Evolutionary conservation across 192 early-diverging fungal species (phyloP).

Genomic region (Coemansia sp.): DNA sequence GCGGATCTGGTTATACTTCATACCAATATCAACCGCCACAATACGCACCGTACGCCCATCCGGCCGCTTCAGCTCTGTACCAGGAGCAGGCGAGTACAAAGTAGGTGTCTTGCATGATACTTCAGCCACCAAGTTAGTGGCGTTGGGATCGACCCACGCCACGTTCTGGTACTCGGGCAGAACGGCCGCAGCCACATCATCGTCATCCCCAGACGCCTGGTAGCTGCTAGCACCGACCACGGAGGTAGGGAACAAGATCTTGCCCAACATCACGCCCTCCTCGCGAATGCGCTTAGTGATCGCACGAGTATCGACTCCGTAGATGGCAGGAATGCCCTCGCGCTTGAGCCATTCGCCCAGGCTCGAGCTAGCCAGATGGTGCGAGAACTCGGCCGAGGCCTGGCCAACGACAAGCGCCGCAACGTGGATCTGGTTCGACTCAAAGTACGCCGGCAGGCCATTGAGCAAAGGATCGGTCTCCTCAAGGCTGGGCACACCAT

Average conservation of each 20-base stretch:
- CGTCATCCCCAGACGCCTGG: constrained; percentile 22
- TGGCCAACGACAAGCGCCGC: constrained; percentile 91
- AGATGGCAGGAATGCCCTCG: constrained; percentile 89
- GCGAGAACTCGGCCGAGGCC: constrained; percentile 90
- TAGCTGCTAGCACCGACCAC: constrained; percentile 50
- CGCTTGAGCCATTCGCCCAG: constrained; percentile 91
- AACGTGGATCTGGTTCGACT: constrained; percentile 93
- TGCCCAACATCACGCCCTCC: constrained; percentile 87
- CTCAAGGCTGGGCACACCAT: constrained; percentile 92
- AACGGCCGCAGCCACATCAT: constrained; percentile 53
- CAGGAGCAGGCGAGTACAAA: constrained; percentile 71
- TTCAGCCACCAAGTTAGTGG: constrained; percentile 90
- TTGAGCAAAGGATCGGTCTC: constrained; percentile 83
- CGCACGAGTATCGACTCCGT: constrained; percentile 95
- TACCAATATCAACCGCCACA: constrained; percentile 95
- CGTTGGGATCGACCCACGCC: constrained; percentile 92
- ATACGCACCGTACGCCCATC: constrained; percentile 77
- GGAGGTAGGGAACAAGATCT: constrained; percentile 83
- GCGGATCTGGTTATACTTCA: constrained; percentile 99
- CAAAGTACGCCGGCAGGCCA: constrained; percentile 92
- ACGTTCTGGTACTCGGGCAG: constrained; percentile 78
- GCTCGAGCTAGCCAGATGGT: constrained; percentile 87
- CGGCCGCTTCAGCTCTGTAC: constrained; percentile 50
- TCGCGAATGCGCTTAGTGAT: constrained; percentile 97
- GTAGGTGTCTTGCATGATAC: constrained; percentile 86